A percentile compares a stretch with the other conserved stretches of the same genome.
Conservation (phyloP, 2,329 filamentous ascomycete species). For the Fusarium chaquense region DNA sequence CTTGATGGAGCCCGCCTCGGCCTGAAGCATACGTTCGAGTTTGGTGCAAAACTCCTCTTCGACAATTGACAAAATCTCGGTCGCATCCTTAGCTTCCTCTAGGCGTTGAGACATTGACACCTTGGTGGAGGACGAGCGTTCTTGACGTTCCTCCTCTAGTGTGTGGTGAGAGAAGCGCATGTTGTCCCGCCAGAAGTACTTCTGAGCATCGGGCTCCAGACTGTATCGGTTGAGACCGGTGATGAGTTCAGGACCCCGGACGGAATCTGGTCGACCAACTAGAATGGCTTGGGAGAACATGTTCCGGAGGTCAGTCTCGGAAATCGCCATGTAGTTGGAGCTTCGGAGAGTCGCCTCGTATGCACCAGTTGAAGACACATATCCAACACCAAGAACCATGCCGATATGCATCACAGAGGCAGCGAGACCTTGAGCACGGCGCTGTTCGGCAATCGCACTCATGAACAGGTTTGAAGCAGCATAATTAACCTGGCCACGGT, state of each 20-base stretch:
- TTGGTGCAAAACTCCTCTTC: constrained; percentile 13
- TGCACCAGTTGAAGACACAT: constrained; percentile 44
- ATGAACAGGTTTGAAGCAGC: constrained; percentile 21
- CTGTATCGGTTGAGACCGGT: constrained; percentile 10
- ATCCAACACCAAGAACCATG: constrained; percentile 57
- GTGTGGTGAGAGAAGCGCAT: constrained; percentile 2
- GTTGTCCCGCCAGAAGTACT: constrained; percentile 12
- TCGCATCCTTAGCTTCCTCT: background rate
- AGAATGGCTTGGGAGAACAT: constrained; percentile 23
- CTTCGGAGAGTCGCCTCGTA: background rate
- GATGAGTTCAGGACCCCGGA: background rate
- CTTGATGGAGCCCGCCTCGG: background rate
- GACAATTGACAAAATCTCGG: background rate
- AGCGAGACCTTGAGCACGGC: constrained; percentile 31
- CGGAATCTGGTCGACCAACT: background rate
- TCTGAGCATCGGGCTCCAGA: background rate
- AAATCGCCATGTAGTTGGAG: constrained; percentile 34
- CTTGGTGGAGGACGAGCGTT: background rate
- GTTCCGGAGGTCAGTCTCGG: constrained; percentile 49
- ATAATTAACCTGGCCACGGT: constrained; percentile 21
- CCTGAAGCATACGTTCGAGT: constrained; percentile 2
- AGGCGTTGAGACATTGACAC: background rate
- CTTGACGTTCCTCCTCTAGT: background rate
- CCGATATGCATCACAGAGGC: constrained; percentile 56
- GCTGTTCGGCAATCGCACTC: constrained; percentile 2